These are phyloP conservation scores for Eucalyptus guilfoylei DNA, from an alignment of 345 rosid genomes.

Conservation along the genomic window DNA sequence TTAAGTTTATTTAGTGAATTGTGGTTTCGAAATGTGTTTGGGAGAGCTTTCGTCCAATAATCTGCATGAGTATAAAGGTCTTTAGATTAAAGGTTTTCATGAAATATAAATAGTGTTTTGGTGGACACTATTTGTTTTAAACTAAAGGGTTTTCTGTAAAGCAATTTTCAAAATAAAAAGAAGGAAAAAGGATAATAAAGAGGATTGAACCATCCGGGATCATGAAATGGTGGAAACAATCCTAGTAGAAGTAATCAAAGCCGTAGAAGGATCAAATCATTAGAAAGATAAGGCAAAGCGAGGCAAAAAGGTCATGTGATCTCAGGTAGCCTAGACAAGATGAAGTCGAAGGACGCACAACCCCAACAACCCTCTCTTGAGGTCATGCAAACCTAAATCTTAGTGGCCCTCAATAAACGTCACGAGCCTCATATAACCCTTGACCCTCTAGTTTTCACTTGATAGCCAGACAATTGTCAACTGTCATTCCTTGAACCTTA, in stretches of 20 bases:
- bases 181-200: neutral
- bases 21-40: neutral
- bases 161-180: neutral
- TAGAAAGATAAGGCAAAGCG: no score
- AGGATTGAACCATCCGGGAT: neutral
- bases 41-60: neutral
- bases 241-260: neutral
- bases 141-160: neutral
- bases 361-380: neutral
- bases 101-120: no score
- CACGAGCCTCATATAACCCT: accelerated
- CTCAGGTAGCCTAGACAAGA: neutral
- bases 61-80: neutral
- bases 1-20: neutral
- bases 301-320: no score
- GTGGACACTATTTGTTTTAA: no score
- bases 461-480: neutral
- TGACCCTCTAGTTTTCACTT: neutral
- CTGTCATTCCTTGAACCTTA: neutral
- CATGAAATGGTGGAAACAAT: neutral
- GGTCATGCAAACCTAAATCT: neutral
- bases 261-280: no score
- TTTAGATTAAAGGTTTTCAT: neutral
- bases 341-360: neutral
- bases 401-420: neutral